Evolutionary conservation across 169 alveolate genomes (phyloP).

Genomic region (Sarcocystis neurona): DNA sequence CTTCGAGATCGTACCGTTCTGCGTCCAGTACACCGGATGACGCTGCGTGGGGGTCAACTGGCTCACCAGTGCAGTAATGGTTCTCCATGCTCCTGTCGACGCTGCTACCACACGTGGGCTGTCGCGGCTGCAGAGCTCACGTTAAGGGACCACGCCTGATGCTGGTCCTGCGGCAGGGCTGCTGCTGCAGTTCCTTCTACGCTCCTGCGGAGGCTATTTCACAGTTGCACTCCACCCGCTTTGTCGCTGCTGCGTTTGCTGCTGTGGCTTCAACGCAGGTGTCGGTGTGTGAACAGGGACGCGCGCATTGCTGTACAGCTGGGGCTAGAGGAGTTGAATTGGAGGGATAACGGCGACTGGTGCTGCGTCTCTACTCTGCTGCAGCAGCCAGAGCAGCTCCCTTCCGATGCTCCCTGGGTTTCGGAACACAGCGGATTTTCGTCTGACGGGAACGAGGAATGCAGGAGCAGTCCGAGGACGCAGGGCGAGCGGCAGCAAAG

Average conservation of each 20-base stretch:
- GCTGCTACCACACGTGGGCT: too few species aligned
- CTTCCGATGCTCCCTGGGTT: constrained; percentile 21
- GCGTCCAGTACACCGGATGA: too few species aligned
- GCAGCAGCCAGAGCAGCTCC: not conserved
- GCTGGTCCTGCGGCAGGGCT: too few species aligned
- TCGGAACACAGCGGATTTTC: constrained; percentile 18
- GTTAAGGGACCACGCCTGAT: too few species aligned
- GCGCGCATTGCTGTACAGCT: constrained; percentile 40
- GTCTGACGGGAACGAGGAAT: not conserved
- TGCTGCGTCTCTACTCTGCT: constrained; percentile 18
- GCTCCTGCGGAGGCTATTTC: too few species aligned
- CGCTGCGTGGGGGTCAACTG: too few species aligned
- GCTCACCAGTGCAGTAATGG: too few species aligned
- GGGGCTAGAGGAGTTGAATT: constrained; percentile 35
- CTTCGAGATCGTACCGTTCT: too few species aligned
- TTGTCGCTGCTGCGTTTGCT: not conserved
- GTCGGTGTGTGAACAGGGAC: constrained; percentile 21
- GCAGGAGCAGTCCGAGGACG: not conserved
- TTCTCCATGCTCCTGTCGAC: too few species aligned
- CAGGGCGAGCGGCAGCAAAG: not conserved
- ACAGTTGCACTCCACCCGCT: too few species aligned
- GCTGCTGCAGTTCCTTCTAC: too few species aligned
- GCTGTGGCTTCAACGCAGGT: not conserved
- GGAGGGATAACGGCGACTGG: constrained; percentile 35
- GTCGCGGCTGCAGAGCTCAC: too few species aligned